phyloP scores from a whole-genome alignment of 495 filamentous ascomycete species.

The Chaetomium cochliodes region DNA sequence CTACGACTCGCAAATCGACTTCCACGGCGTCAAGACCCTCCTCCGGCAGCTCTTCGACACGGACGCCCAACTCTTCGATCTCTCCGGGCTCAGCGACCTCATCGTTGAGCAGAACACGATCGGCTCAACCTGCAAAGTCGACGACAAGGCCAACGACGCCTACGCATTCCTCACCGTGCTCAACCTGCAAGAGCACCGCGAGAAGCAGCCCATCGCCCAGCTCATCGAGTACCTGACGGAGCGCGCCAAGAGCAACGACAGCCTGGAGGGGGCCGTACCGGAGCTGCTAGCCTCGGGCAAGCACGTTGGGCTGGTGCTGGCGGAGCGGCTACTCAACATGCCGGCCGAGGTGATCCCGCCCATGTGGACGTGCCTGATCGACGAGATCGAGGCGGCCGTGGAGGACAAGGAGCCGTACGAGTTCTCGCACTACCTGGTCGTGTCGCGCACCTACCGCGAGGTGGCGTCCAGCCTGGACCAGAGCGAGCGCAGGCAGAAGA shows the following conservation, averaged over 20 bases:
- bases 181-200: slow-evolving; percentile 76
- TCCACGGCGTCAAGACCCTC: slow-evolving; percentile 89
- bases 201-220: slow-evolving; percentile 66
- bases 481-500: slow-evolving; percentile 70
- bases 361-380: slow-evolving; percentile 93
- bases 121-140: slow-evolving; percentile 93
- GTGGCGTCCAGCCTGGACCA: slow-evolving; percentile 76
- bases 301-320: slow-evolving; percentile 78
- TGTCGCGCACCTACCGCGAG: slow-evolving; percentile 89
- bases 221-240: slow-evolving; percentile 69
- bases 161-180: slow-evolving; percentile 92
- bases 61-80: slow-evolving; percentile 78
- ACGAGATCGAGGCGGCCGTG: slow-evolving; percentile 87
- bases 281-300: slow-evolving; percentile 37
- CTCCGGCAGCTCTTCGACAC: slow-evolving; percentile 91
- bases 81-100: slow-evolving; percentile 81
- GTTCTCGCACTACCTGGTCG: slow-evolving; percentile 88
- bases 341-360: slow-evolving; percentile 87
- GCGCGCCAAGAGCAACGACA: slow-evolving; percentile 47
- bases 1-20: slow-evolving; percentile 84
- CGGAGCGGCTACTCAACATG: slow-evolving; percentile 93
- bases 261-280: slow-evolving; percentile 23
- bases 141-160: slow-evolving; percentile 89
- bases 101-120: slow-evolving; percentile 85
- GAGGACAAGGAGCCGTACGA: slow-evolving; percentile 90